Base-by-base conservation (phyloP, 805 yeast species). In the Isabelozyma pseudorhagii region DNA sequence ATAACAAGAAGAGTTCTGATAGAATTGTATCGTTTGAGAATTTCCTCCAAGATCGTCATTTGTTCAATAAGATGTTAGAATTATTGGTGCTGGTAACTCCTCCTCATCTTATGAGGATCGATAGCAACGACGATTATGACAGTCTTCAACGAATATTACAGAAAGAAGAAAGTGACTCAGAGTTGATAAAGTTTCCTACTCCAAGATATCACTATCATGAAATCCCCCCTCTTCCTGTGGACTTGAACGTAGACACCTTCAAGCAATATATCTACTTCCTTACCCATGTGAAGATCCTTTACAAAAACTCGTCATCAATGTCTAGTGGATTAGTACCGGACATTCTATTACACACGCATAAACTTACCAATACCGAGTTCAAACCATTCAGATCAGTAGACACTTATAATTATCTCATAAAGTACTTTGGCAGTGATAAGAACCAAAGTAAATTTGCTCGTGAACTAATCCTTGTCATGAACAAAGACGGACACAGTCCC, bases 381-480 rank as follows among this genome's bases (percentile, higher is more conserved):
- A 65, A 64, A 46, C 58, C 57, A 1, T 61, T 46, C 46, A 52
- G 78, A 31, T 64, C 71, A 3, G 68, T 61, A 5, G 63, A 68
- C 9, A 70, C 78, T 1, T 74, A 63, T 55, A 74, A 74, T 56
- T 64, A 64, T 47, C 58, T 74, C 21, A 73, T 74, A 48, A 60
- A 70, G 46, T 74, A 57, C 53, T 74, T 72, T 59, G 79, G 78
- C 8, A 63, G 46, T 50, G 66, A 60, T 44, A 73, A 73, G 53
- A 64, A 69, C 55, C 78, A 74, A 54, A 68, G 67, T 50, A 55
- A 68, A 13, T 73, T 74, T 57, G 73, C 77, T 4, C 53, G 75
- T 25, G 72, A 68, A 44, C 51, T 74, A 14, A 55, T 74, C 9
- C 54, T 74, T 38, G 75, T 71, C 28, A 72, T 74, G 77, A 56